A percentile compares a stretch with the other conserved stretches of the same genome.
These are phyloP conservation scores for Pythium plurisporium DNA, from an alignment of 352 stramenopile species.

Conservation along the genomic window DNA sequence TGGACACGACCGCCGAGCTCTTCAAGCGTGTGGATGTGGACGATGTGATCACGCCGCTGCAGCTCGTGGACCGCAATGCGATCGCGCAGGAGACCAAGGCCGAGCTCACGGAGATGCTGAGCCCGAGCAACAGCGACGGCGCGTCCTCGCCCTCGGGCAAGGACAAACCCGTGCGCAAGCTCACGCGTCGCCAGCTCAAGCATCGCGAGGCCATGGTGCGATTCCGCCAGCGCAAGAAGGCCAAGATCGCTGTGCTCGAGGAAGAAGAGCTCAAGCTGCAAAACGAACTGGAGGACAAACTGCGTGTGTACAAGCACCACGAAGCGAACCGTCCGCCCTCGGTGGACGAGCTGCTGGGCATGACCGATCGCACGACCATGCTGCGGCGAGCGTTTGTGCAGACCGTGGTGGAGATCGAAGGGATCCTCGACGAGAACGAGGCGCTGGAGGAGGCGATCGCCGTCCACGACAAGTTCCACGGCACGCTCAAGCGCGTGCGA, in stretches of 20 bases:
- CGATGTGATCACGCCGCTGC: not conserved
- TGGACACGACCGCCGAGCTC: constrained; percentile 6
- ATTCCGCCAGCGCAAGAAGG: constrained; percentile 27
- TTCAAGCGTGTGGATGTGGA: constrained; percentile 5
- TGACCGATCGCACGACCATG: constrained; percentile 5
- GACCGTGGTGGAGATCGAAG: constrained; percentile 20
- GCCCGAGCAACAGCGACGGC: constrained; percentile 2
- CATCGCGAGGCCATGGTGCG: constrained; percentile 28
- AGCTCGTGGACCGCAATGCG: constrained; percentile 5
- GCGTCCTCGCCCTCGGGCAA: not conserved
- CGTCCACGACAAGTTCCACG: constrained; percentile 26
- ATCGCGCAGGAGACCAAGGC: not conserved
- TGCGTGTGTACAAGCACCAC: constrained; percentile 5
- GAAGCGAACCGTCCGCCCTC: not conserved
- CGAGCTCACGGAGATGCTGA: constrained; percentile 5
- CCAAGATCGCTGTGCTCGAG: constrained; percentile 23
- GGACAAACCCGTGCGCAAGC: constrained; percentile 10
- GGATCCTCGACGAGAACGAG: constrained; percentile 22
- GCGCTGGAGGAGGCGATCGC: constrained; percentile 21
- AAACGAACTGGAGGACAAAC: constrained; percentile 9
- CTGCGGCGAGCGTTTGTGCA: constrained; percentile 11
- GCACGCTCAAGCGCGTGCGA: constrained; percentile 18
- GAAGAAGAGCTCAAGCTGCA: constrained; percentile 21
- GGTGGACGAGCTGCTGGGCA: constrained; percentile 12
- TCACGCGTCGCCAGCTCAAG: constrained; percentile 21